Conservation (phyloP, 176 grass and related monocot genomes). For the Lolium rigidum region DNA sequence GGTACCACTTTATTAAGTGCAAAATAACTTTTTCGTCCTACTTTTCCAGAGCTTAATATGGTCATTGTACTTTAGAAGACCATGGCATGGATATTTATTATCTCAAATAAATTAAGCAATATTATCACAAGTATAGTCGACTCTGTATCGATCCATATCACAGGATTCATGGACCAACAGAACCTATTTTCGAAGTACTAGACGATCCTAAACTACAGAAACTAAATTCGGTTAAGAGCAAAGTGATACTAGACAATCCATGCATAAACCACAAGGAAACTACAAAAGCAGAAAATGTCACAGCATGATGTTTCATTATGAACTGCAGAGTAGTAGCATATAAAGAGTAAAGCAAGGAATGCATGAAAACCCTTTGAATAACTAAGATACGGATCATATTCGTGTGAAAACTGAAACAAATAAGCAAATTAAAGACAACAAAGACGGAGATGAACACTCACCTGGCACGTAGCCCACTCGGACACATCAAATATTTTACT, state of each 20-base stretch:
- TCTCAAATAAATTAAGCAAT: not conserved
- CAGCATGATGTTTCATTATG: not conserved
- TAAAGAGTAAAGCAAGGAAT: slow-evolving; percentile 27
- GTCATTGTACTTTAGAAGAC: not conserved
- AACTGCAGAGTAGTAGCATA: slow-evolving; percentile 11
- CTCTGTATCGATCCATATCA: slow-evolving; percentile 10
- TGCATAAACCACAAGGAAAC: not conserved
- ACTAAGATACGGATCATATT: slow-evolving; percentile 7
- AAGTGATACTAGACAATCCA: not conserved
- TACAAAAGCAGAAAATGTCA: not conserved
- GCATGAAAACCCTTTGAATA: not conserved
- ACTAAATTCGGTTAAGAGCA: not conserved
- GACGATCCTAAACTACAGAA: not conserved
- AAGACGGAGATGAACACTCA: slow-evolving; percentile 34
- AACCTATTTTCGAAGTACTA: slow-evolving; percentile 11
- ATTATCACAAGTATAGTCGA: not conserved
- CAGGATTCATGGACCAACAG: not conserved
- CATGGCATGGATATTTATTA: not conserved
- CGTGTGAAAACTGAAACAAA: slow-evolving; percentile 10
- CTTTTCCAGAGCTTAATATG: slow-evolving; percentile 1
- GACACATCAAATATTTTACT: slow-evolving; percentile 99
- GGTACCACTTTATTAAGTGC: not conserved
- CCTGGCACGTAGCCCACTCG: slow-evolving; percentile 99
- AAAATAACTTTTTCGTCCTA: not conserved
- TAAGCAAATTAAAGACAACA: slow-evolving; percentile 24